A percentile compares a stretch with the other conserved stretches of the same genome.
These are phyloP conservation scores for Casaregolazyma lundiana DNA, from an alignment of 1,139 yeast genomes.

Conservation along the genomic window DNA sequence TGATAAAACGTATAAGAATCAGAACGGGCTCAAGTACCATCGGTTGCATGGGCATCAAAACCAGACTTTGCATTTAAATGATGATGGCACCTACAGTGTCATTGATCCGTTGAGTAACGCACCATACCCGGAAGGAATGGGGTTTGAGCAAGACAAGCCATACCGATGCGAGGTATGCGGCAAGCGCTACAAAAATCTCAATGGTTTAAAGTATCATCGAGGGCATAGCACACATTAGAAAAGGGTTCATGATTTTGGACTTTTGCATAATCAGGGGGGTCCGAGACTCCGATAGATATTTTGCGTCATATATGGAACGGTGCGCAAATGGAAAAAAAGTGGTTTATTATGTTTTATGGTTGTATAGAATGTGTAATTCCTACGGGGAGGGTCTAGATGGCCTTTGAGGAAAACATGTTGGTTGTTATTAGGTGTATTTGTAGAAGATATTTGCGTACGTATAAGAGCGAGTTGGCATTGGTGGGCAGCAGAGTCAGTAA, in stretches of 20 bases:
- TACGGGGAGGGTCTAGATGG: no score
- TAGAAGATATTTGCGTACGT: no score
- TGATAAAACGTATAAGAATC: conserved; percentile 95
- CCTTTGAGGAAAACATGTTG: no score
- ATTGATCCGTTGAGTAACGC: conserved; percentile 90
- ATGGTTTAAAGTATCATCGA: conserved; percentile 94
- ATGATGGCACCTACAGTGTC: conserved; percentile 88
- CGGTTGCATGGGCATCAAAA: conserved; percentile 96
- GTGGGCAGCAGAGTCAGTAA: no score
- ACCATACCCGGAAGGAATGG: conserved; percentile 85
- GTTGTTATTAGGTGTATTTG: no score
- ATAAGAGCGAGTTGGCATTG: no score
- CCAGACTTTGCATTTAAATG: conserved; percentile 83
- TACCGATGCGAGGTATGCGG: conserved; percentile 98
- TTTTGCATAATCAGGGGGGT: conserved; percentile 1
- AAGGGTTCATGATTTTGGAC: background rate
- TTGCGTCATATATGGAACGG: no score
- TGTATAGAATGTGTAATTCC: no score
- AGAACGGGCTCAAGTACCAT: conserved; percentile 94
- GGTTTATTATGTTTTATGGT: no score
- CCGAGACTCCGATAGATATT: conserved; percentile 1
- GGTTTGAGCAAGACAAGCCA: conserved; percentile 96
- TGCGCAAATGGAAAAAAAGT: no score
- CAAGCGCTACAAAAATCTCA: conserved; percentile 89
- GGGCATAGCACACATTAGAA: conserved; percentile 90